Evolutionary conservation across 2,329 filamentous ascomycete species (phyloP), one percentile per base, ranked within the genome.

Genomic region (Endocalyx cinctus): DNA sequence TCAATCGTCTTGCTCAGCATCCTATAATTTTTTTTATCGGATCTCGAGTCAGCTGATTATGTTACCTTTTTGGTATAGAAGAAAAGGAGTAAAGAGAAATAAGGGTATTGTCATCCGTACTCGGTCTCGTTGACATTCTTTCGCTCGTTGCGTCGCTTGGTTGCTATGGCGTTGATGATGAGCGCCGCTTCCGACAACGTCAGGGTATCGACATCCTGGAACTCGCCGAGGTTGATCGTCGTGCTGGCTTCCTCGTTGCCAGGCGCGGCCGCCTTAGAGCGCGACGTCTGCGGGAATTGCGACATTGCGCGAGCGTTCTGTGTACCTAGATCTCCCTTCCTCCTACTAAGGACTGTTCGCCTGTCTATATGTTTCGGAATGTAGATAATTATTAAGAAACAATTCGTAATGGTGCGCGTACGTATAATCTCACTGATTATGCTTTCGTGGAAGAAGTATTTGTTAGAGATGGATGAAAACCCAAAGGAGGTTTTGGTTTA

Each of bases 141-240:
- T 51, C 81, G 79, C 50, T 86, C 84, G 50, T 83, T 81, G 47
- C 81, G 77, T 44, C 87, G 79, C 66, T 90, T 87, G 42, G 84
- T 74, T 45, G 92, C 78, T 31, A 96, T 82, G 42, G 88, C 88
- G 55, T 90, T 90, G 52, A 98, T 87, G 55, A 98, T 84, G 31
- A 95, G 77, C 49, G 87, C 79, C 2, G 92, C 89, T 66, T 97
- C 92, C 20, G 87, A 94, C 33, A 96, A 77, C 28, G 89, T 95
- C 42, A 98, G 72, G 5, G 89, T 90, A 57, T 92, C 87, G 46
- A 94, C 88, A 54, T 90, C 74, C 51, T 94, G 80, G 64, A 97
- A 96, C 58, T 96, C 90, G 64, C 92, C 92, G 10, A 98, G 83
- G 59, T 83, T 85, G 44, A 97, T 79, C 35, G 79, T 79, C 6